Evolutionary conservation across 1,284 basidiomycete genomes (phyloP).

Genomic region (Moesziomyces antarcticus): DNA sequence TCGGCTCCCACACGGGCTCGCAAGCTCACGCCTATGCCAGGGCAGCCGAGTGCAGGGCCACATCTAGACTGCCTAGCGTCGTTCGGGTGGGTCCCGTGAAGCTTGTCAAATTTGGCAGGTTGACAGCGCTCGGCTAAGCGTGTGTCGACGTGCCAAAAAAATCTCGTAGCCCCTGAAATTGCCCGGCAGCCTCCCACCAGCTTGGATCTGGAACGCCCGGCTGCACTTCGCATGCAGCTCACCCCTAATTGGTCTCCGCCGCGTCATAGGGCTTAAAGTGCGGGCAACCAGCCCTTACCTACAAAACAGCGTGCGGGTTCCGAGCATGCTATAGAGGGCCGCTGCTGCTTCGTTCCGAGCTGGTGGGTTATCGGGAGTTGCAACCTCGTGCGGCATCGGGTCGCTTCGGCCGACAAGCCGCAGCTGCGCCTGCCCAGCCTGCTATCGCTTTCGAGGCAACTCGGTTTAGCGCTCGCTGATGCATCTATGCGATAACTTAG

Average conservation of each 20-base stretch:
- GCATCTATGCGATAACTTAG: no score
- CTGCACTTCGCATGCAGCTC: slow-evolving; percentile 7
- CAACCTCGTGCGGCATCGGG: not conserved
- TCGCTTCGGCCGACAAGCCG: not conserved
- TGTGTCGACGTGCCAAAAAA: slow-evolving; percentile 1
- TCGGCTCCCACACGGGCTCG: slow-evolving; percentile 1
- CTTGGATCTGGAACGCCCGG: not conserved
- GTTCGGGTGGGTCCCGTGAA: not conserved
- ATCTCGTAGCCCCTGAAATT: slow-evolving; percentile 1
- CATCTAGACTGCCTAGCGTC: slow-evolving; percentile 7
- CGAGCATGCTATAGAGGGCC: not conserved
- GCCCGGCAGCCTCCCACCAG: no score
- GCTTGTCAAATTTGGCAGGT: slow-evolving; percentile 16
- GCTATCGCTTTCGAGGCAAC: no score
- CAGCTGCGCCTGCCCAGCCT: no score
- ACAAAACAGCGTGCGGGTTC: not conserved
- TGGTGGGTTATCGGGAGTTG: not conserved
- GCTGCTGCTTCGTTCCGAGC: not conserved
- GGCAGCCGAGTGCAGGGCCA: slow-evolving; percentile 1
- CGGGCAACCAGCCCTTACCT: not conserved
- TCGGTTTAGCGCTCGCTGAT: no score
- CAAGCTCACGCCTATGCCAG: not conserved
- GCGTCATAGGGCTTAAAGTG: not conserved
- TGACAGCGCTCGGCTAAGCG: slow-evolving; percentile 17
- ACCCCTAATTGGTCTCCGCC: slow-evolving; percentile 10